Evolutionary conservation across 768 basidiomycete species (phyloP), one percentile per base, ranked within the genome.

Genomic region (Tubosaeta sp.): DNA sequence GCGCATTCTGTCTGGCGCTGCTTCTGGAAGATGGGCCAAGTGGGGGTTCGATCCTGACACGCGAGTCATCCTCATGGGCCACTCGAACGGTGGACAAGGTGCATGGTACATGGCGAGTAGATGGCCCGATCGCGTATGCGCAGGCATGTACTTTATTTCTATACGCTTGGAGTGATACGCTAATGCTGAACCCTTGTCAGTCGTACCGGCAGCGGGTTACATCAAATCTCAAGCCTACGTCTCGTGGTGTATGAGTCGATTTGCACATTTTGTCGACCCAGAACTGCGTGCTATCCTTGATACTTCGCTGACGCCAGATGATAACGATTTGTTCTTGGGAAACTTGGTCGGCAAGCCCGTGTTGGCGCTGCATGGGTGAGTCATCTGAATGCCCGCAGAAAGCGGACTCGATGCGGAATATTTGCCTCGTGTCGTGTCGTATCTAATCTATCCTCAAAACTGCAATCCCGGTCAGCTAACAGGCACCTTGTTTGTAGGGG

Each of bases 81-180:
- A 97, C 65, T 95, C 92, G 3, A 97, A 97, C 65, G 93, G 93
- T 27, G 93, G 92, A 12, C 94, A 95, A 67, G 93, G 93, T 0
- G 76, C 85, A 2, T 93, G 91, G 88, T 85, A 91, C 65, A 62
- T 88, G 16, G 83, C 87, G 13, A 78, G 84, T 26, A 75, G 87
- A 56, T 88, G 80, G 67, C 92, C 94, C 1, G 91, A 95, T 64
- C 76, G 78, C 49, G 80, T 88, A 11, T 59, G 84, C 9, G 85
- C 79, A 47, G 81, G 85, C 85, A 54, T 46, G 70, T 59, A 58
- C 56, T n/a, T n/a, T 55, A 45, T 58, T 22, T 35, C 0, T 13
- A 1, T 2, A 11, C 26, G 2, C 7, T 7, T 26, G 25, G 27
- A 29, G 27, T 29, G 27, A 4, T 29, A 29, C 8, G 8, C 27